These are phyloP conservation scores for Sergeia podlipaevii DNA, from an alignment of 208 protist species.

Conservation along the genomic window DNA sequence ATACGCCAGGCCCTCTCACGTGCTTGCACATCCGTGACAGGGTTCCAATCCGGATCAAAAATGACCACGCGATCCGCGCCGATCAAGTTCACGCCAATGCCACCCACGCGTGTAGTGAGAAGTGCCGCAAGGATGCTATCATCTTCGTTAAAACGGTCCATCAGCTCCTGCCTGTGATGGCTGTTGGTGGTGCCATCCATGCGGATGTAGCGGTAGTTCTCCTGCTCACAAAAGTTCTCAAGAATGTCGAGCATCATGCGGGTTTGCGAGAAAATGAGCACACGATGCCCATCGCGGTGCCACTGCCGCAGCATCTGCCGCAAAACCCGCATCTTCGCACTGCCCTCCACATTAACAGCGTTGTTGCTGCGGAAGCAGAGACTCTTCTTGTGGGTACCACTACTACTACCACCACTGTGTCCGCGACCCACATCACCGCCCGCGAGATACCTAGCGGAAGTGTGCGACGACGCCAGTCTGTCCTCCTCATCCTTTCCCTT, in stretches of 20 bases:
- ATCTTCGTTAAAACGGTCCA: constrained; percentile 96
- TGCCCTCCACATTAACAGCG: constrained; percentile 52
- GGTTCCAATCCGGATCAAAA: constrained; percentile 99
- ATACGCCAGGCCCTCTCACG: constrained; percentile 96
- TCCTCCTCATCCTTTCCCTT: constrained; percentile 28
- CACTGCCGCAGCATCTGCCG: constrained; percentile 92
- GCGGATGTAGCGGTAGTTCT: constrained; percentile 85
- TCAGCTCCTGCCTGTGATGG: constrained; percentile 74
- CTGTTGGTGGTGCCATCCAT: constrained; percentile 96
- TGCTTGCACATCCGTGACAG: constrained; percentile 87
- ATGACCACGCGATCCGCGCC: constrained; percentile 98
- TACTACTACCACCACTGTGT: constrained; percentile 2
- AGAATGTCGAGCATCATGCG: constrained; percentile 98
- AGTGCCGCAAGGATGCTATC: constrained; percentile 93
- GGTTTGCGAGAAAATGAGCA: constrained; percentile 97
- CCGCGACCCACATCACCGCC: constrained; percentile 7
- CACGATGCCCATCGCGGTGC: constrained; percentile 89
- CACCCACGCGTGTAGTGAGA: constrained; percentile 96
- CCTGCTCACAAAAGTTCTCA: constrained; percentile 85
- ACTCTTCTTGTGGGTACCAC: neutral
- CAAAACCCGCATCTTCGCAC: constrained; percentile 93
- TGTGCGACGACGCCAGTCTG: constrained; percentile 8
- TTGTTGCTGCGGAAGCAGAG: constrained; percentile 66
- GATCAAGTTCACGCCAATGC: constrained; percentile 98
- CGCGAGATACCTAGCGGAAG: neutral